These are phyloP conservation scores for Yamadazyma jaroonii DNA, from an alignment of 1,139 yeast species.

Conservation along the genomic window DNA sequence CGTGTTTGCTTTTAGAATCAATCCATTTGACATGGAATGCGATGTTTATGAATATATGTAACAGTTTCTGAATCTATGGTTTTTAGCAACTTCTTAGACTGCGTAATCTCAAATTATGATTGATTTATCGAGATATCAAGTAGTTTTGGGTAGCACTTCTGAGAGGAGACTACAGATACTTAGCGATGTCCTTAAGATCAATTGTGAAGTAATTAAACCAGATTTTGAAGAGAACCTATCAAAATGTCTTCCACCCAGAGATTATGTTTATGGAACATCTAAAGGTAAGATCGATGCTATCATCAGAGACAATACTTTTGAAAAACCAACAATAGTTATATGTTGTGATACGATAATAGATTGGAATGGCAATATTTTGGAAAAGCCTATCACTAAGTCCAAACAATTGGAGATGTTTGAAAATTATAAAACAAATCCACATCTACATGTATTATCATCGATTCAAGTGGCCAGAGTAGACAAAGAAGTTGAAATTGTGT, in stretches of 20 bases:
- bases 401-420: slow-evolving; percentile 44
- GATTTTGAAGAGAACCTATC: slow-evolving; percentile 72
- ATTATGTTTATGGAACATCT: slow-evolving; percentile 74
- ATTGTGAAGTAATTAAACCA: slow-evolving; percentile 49
- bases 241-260: slow-evolving; percentile 51
- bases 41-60: no score
- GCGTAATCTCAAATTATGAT: not conserved
- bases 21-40: no score
- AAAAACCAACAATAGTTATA: slow-evolving; percentile 35
- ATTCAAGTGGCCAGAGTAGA: slow-evolving; percentile 49
- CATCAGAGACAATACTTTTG: slow-evolving; percentile 10
- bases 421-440: slow-evolving; percentile 42
- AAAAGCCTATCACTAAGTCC: slow-evolving; percentile 64
- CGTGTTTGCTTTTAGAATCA: no score
- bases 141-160: slow-evolving; percentile 76
- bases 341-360: slow-evolving; percentile 91
- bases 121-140: slow-evolving; percentile 5
- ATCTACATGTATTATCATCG: slow-evolving; percentile 65
- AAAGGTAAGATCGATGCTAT: slow-evolving; percentile 46
- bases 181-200: slow-evolving; percentile 55
- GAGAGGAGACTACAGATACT: slow-evolving; percentile 76
- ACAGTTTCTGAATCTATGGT: not conserved
- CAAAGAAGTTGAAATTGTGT: not conserved
- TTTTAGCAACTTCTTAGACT: no score
- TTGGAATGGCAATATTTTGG: slow-evolving; percentile 58